phyloP scores from a whole-genome alignment of 176 grass and related monocot species.

The barley (Hordeum vulgare) region DNA sequence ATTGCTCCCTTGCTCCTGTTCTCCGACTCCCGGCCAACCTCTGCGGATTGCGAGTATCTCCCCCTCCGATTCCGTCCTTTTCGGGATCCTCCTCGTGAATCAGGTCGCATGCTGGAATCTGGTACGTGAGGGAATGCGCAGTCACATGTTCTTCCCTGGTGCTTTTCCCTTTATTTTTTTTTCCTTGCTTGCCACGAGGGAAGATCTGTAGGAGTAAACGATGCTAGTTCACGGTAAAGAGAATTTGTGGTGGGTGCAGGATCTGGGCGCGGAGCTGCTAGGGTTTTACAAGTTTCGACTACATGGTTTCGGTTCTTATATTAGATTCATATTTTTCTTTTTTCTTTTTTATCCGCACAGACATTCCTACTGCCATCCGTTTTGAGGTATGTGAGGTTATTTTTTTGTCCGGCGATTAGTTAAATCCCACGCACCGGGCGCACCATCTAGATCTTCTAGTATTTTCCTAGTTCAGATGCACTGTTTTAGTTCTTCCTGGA shows the following conservation, averaged over 20 bases:
- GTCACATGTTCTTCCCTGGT: not conserved
- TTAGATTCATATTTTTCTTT: not conserved
- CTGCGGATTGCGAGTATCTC: not conserved
- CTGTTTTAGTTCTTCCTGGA: not conserved
- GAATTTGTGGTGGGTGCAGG: not conserved
- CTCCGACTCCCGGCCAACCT: not conserved
- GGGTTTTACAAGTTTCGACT: not conserved
- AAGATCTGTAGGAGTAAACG: not conserved
- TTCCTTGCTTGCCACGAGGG: not conserved
- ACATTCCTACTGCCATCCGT: not conserved
- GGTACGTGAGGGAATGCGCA: not conserved
- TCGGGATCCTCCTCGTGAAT: not conserved
- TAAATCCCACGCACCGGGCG: not conserved
- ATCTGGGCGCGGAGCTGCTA: not conserved
- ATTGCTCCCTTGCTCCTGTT: not conserved
- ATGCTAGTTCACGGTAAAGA: not conserved
- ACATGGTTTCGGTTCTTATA: not conserved
- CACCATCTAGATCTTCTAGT: not conserved
- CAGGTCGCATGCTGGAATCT: not conserved
- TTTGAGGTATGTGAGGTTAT: not conserved
- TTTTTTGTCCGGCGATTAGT: not conserved
- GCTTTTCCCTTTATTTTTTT: not conserved
- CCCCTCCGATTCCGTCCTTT: not conserved
- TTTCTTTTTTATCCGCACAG: not conserved
- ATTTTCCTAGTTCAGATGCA: not conserved